Percentiles rank a stretch among this genome's conserved stretches.
phyloP scores from a whole-genome alignment of 1,139 yeast genomes.

The Protomyces inouyei region DNA sequence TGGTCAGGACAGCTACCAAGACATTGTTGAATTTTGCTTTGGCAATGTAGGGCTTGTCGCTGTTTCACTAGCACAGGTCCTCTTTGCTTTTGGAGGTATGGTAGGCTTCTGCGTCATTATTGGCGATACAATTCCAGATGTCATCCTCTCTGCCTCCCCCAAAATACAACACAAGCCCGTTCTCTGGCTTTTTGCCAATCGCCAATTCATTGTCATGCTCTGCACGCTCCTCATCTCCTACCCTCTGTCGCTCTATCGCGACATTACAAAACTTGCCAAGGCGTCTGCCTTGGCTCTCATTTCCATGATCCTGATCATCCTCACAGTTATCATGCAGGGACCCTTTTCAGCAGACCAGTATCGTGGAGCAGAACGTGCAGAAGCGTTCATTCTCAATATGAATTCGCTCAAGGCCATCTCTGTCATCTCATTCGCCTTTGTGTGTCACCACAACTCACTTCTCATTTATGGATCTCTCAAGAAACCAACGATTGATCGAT shows the following conservation, averaged over 20 bases:
- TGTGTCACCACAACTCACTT: conserved; percentile 90
- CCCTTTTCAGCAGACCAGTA: conserved; percentile 52
- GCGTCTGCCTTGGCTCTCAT: conserved; percentile 82
- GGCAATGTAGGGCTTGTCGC: conserved; percentile 67
- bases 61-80: conserved; percentile 69
- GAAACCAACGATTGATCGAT: conserved; percentile 69
- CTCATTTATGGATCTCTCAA: conserved; percentile 79
- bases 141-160: conserved; percentile 64
- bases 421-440: conserved; percentile 88
- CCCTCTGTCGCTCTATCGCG: conserved; percentile 74
- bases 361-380: conserved; percentile 47
- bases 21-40: conserved; percentile 72
- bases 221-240: conserved; percentile 71
- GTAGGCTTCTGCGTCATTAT: conserved; percentile 91
- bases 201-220: conserved; percentile 63
- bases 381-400: conserved; percentile 55
- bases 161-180: conserved; percentile 43
- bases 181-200: conserved; percentile 51
- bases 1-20: conserved; percentile 76
- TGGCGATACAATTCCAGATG: conserved; percentile 94
- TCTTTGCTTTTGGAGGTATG: conserved; percentile 91
- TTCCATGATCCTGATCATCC: conserved; percentile 75
- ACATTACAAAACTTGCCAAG: conserved; percentile 79
- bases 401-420: conserved; percentile 83
- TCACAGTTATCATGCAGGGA: conserved; percentile 68